phyloP scores from a whole-genome alignment of 202 grass and related monocot species.

The Saccharum hybrid region DNA sequence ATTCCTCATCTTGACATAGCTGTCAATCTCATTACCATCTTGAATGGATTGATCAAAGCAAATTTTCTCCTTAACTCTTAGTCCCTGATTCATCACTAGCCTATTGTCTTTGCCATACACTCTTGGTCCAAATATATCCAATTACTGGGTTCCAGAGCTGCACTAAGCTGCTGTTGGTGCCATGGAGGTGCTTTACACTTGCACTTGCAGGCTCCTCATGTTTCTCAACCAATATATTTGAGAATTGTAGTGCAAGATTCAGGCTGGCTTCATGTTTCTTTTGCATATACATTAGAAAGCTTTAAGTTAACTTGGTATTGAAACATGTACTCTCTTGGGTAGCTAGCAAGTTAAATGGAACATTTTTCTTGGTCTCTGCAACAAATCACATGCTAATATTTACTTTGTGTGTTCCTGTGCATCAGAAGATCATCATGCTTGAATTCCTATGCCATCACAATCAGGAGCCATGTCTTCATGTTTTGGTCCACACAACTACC shows the following conservation, averaged over 20 bases:
- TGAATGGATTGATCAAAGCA: neutral
- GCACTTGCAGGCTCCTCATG: slow-evolving; percentile 27
- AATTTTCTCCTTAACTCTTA: neutral
- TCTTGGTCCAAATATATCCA: neutral
- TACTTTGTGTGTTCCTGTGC: neutral
- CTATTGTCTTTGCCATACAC: slow-evolving; percentile 7
- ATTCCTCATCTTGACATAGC: slow-evolving; percentile 14
- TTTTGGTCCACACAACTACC: neutral
- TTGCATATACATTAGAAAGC: neutral
- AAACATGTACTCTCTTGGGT: slow-evolving; percentile 6
- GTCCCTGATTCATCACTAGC: neutral
- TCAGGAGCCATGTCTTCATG: neutral
- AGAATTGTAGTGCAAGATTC: neutral
- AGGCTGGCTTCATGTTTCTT: slow-evolving; percentile 25
- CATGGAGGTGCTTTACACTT: neutral
- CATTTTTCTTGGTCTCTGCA: slow-evolving; percentile 7
- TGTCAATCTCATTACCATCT: neutral
- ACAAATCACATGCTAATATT: slow-evolving; percentile 17
- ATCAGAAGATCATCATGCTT: slow-evolving; percentile 8
- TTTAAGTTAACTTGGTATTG: slow-evolving; percentile 20
- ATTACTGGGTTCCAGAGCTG: slow-evolving; percentile 2
- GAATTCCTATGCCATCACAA: slow-evolving; percentile 4
- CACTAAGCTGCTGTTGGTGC: neutral
- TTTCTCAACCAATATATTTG: neutral
- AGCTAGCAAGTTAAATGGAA: neutral